These are phyloP conservation scores for Globisporangium paroecandrum DNA, from an alignment of 352 stramenopile genomes.

Conservation along the genomic window DNA sequence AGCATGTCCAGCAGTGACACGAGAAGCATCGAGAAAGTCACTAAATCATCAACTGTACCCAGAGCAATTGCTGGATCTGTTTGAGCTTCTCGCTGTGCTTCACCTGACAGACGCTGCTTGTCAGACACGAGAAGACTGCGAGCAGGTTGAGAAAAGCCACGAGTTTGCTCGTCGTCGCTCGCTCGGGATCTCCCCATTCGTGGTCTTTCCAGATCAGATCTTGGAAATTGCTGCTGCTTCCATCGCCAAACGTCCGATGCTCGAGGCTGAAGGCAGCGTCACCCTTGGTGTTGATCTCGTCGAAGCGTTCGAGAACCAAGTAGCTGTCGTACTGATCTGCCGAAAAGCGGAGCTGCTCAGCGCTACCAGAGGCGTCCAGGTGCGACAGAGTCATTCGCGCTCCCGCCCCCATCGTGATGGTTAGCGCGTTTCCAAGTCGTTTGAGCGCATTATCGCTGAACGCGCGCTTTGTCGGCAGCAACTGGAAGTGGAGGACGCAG, in stretches of 20 bases:
- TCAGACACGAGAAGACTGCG: conserved; percentile 12
- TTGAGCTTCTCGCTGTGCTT: conserved; percentile 17
- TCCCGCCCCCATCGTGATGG: conserved; percentile 7
- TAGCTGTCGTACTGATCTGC: conserved; percentile 13
- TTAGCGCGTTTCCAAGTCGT: conserved; percentile 14
- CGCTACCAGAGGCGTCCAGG: neutral
- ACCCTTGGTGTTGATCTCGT: neutral
- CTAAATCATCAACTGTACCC: neutral
- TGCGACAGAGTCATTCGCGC: conserved; percentile 4
- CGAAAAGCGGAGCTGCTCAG: conserved; percentile 7
- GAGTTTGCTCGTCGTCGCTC: neutral
- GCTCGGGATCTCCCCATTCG: conserved; percentile 12
- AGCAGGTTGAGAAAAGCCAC: conserved; percentile 16
- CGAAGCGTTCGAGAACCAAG: conserved; percentile 7
- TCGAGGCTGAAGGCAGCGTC: neutral
- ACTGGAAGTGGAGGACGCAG: conserved; percentile 16
- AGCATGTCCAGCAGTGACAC: too few species aligned
- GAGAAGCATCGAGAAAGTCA: neutral
- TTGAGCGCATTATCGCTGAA: conserved; percentile 5
- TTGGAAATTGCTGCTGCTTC: neutral
- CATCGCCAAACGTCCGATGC: too few species aligned
- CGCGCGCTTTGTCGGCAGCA: neutral
- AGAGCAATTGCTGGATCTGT: conserved; percentile 14
- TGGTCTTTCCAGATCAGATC: conserved; percentile 9
- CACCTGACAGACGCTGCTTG: conserved; percentile 1